Percentiles rank a stretch among this genome's conserved stretches.
These are phyloP conservation scores for Xylariaceae sp. DNA, from an alignment of 2,329 filamentous ascomycete genomes.

Conservation along the genomic window DNA sequence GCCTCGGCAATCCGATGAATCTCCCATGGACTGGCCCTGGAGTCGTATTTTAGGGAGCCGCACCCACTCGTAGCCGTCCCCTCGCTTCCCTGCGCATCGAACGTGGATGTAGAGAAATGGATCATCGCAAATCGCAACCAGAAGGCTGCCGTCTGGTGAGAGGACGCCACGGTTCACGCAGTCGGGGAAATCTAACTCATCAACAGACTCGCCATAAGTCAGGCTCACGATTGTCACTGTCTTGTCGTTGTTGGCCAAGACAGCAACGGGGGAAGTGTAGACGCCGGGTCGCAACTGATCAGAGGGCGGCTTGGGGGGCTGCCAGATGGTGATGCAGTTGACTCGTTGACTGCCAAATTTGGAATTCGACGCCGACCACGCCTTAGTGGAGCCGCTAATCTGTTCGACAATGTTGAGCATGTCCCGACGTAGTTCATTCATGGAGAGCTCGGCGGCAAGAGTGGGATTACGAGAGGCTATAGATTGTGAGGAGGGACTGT, in stretches of 20 bases:
- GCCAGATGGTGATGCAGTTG: conserved; percentile 64
- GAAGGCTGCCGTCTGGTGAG: conserved; percentile 76
- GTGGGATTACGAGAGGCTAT: conserved; percentile 23
- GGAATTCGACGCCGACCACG: conserved; percentile 47
- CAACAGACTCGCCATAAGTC: conserved; percentile 58
- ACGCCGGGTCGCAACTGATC: conserved; percentile 33
- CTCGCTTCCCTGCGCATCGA: conserved; percentile 38
- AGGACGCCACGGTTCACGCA: conserved; percentile 93
- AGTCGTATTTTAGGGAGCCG: conserved; percentile 50
- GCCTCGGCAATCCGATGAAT: conserved; percentile 54
- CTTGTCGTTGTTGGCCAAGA: conserved; percentile 86
- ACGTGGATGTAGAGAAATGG: conserved; percentile 81
- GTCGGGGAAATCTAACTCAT: conserved; percentile 70
- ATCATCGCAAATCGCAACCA: conserved; percentile 84
- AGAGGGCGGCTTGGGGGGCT: conserved; percentile 39
- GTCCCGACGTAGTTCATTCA: conserved; percentile 31
- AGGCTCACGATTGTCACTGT: conserved; percentile 82
- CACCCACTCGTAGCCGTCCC: conserved; percentile 46
- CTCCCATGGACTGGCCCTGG: conserved; percentile 53
- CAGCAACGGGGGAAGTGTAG: conserved; percentile 56
- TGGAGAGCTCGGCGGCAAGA: conserved; percentile 33
- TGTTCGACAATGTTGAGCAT: conserved; percentile 34
- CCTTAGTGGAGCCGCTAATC: conserved; percentile 40
- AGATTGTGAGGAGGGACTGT: conserved; percentile 24
- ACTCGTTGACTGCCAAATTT: conserved; percentile 58